Evolutionary conservation across 805 yeast genomes (phyloP).

Genomic region (Monosporozyma aerobia): DNA sequence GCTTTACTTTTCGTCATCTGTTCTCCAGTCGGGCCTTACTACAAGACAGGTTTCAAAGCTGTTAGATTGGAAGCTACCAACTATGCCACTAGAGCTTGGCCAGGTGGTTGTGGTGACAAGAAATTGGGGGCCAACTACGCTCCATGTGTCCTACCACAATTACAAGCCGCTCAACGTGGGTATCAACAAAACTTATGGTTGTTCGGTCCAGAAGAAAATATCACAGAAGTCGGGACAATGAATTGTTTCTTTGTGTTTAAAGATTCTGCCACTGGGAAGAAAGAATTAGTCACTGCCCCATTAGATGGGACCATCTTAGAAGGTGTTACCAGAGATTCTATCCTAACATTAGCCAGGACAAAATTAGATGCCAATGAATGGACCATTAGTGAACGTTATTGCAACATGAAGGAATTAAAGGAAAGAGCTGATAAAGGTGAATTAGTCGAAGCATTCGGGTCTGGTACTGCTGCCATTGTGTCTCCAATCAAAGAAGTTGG

Average conservation of each 20-base stretch:
- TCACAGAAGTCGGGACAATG: slow-evolving; percentile 98
- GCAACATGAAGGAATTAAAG: slow-evolving; percentile 68
- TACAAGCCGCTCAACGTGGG: slow-evolving; percentile 80
- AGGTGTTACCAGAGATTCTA: slow-evolving; percentile 92
- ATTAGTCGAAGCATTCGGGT: slow-evolving; percentile 87
- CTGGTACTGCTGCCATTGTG: slow-evolving; percentile 98
- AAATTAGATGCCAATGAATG: slow-evolving; percentile 67
- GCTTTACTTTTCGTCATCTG: slow-evolving; percentile 81
- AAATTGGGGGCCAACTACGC: slow-evolving; percentile 97
- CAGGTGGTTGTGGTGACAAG: slow-evolving; percentile 93
- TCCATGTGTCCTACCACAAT: slow-evolving; percentile 85
- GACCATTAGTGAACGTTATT: slow-evolving; percentile 75
- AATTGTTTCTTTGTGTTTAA: slow-evolving; percentile 82
- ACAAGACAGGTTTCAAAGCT: slow-evolving; percentile 92
- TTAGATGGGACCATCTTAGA: slow-evolving; percentile 92
- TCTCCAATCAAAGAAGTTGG: slow-evolving; percentile 85
- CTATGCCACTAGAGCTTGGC: slow-evolving; percentile 96
- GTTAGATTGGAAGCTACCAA: slow-evolving; percentile 90
- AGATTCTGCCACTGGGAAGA: slow-evolving; percentile 61
- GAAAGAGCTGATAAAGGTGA: slow-evolving; percentile 71
- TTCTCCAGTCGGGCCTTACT: slow-evolving; percentile 96
- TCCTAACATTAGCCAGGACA: slow-evolving; percentile 64
- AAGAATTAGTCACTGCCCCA: slow-evolving; percentile 91
- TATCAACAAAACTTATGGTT: slow-evolving; percentile 95
- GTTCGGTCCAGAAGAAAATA: slow-evolving; percentile 75